These are phyloP conservation scores for Rheum nobile DNA, from an alignment of 148 eudicot genomes.

Conservation along the genomic window DNA sequence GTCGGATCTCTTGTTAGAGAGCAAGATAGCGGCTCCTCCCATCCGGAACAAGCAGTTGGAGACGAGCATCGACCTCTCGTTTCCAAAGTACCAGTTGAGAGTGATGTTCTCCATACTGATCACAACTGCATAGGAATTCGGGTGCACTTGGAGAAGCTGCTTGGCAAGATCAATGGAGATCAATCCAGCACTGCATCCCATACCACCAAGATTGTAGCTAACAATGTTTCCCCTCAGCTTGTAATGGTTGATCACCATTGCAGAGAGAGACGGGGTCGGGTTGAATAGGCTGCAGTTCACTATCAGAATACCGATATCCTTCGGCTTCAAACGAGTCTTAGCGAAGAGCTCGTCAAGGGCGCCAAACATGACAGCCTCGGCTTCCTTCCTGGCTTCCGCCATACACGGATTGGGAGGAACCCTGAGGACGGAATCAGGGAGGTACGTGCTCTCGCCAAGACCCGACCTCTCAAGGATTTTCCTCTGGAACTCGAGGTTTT, in stretches of 20 bases:
- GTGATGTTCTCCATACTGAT: slow-evolving; percentile 41
- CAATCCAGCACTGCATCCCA: slow-evolving; percentile 48
- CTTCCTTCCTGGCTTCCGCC: slow-evolving; percentile 48
- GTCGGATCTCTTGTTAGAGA: slow-evolving; percentile 28
- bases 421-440: slow-evolving; percentile 32
- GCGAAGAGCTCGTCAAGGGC: slow-evolving; percentile 46
- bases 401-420: slow-evolving; percentile 43
- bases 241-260: slow-evolving; percentile 36
- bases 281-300: slow-evolving; percentile 47
- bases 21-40: slow-evolving; percentile 40
- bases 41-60: slow-evolving; percentile 40
- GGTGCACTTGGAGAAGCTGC: slow-evolving; percentile 37
- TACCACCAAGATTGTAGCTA: slow-evolving; percentile 42
- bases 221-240: slow-evolving; percentile 36
- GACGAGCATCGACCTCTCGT: slow-evolving; percentile 39
- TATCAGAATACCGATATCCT: slow-evolving; percentile 38
- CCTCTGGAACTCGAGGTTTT: slow-evolving; percentile 32
- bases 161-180: slow-evolving; percentile 43
- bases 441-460: slow-evolving; percentile 38
- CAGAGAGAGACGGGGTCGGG: slow-evolving; percentile 39
- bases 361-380: slow-evolving; percentile 44
- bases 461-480: slow-evolving; percentile 48
- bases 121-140: slow-evolving; percentile 36
- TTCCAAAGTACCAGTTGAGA: slow-evolving; percentile 42
- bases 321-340: slow-evolving; percentile 35